Evolutionary conservation across 805 yeast genomes (phyloP), one percentile per base, ranked within the genome.

Genomic region (Saccharomycopsis oosterbeekiorum): DNA sequence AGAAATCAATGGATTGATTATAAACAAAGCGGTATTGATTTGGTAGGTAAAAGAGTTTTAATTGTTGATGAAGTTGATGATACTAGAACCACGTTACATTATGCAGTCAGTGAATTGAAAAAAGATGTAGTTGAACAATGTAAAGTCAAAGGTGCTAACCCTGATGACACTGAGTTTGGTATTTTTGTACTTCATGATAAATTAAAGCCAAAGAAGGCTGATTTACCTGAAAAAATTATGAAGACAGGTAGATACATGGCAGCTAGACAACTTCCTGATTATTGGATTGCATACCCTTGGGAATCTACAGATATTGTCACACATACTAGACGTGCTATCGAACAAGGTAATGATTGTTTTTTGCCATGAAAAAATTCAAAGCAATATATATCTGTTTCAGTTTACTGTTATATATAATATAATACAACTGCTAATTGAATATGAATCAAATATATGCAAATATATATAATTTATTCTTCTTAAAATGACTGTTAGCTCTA

Each of bases 271-370:
- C 88, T 87, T 55, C 91, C 88, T 41, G 94, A 88, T 69, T 78
- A 78, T 62, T 88, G 96, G 96, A 87, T 85, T 66, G 92, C 94
- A 24, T 88, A 88, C 69, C 96, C 96, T 55, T 88, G 96, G 96
- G 94, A 88, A 71, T 80, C 87, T 19, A 79, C 80, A 61, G 92
- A 88, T 71, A 87, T 88, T 68, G 90, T 85, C 26, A 76, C 75
- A 71, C 94, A 88, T 67, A 86, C 88, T 43, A 78, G 80, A 72
- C 83, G 75, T 76, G 92, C 93, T 50, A 78, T 84, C 65, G 82
- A 80, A 68, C 94, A 88, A 74, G 92, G 87, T 36, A 86, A 87
- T 68, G 92, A 88, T 69, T 75, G 77, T 24, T 64, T 63, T 39
- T 59, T 63, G 42, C 64, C 64, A 2, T 63, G 40, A 47, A 36